Evolutionary conservation across 2,329 filamentous ascomycete species (phyloP), one percentile per base, ranked within the genome.

Genomic region (Stenocarpella maydis): DNA sequence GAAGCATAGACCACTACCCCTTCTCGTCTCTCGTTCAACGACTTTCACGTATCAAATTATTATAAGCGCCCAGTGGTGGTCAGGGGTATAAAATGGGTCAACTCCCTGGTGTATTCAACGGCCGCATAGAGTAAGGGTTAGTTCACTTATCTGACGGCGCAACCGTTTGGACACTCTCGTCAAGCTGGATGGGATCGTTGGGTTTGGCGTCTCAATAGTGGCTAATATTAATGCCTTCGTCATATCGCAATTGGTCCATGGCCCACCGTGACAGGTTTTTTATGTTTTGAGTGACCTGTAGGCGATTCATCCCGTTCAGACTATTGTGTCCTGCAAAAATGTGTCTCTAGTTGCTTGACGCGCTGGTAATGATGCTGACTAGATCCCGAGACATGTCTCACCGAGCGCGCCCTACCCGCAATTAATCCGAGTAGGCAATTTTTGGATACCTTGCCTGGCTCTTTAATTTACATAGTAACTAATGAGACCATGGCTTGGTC

Each of bases 21-120:
- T 65, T 64, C 64, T 68, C 39, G 67, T 65, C 67, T 50, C 15
- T 69, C 58, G 28, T 58, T 65, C 28, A 58, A 45, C 3, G 19
- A 37, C 12, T 41, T 60, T 50, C 17, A 58, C 15, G 21, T 34
- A 58, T 34, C 49, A 47, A 10, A 43, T 61, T 61, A 24, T 19
- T 47, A 61, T 39, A 7, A 41, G 31, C 34, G 39, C 12, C 9
- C 7, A n/a, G 17, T 26, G 41, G 24, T n/a, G 55, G 55, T 19
- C 4, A 34, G 41, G 41, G 34, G 55, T 34, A 61, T 2, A 47
- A 61, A 61, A 61, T 61, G 4, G 26, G 55, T 8, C 5, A 34
- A 15, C 26, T 34, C 41, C 19, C 21, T 24, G 26, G 19, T 21
- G 19, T 31, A 15, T 24, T 21, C 12, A 61, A 45, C 41, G 55